Evolutionary conservation across 257 asterid species (phyloP).

Genomic region (Salvia miltiorrhiza): DNA sequence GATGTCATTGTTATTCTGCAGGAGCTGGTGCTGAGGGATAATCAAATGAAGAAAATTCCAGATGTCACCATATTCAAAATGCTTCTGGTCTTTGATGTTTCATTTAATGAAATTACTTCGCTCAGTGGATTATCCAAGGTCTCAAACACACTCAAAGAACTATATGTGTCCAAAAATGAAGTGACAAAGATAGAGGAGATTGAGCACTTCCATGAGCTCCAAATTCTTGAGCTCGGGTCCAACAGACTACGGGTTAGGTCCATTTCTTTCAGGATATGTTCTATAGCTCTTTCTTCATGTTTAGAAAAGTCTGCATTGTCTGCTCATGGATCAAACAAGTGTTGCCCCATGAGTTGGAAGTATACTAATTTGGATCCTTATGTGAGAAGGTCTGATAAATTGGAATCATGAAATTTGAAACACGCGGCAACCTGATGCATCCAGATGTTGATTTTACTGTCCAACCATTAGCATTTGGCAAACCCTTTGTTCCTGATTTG

Average conservation of each 20-base stretch:
- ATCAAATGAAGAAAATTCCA: constrained; percentile 84
- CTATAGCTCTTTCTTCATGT: constrained; percentile 3
- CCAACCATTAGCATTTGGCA: constrained; percentile 18
- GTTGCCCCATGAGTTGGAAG: background rate
- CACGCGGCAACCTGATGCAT: background rate
- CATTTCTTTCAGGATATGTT: constrained; percentile 19
- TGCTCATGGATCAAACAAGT: constrained; percentile 10
- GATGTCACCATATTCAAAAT: constrained; percentile 74
- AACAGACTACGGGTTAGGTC: constrained; percentile 77
- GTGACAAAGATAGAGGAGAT: constrained; percentile 89
- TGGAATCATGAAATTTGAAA: background rate
- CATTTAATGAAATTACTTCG: constrained; percentile 76
- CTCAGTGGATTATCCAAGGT: constrained; percentile 69
- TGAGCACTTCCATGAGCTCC: constrained; percentile 70
- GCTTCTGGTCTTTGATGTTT: constrained; percentile 84
- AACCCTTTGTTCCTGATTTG: constrained; percentile 7
- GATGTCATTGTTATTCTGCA: constrained; percentile 19
- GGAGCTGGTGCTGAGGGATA: constrained; percentile 94
- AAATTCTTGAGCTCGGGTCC: constrained; percentile 97
- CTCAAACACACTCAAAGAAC: constrained; percentile 76
- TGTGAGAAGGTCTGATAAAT: background rate
- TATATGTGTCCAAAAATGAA: constrained; percentile 91
- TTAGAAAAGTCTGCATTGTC: background rate
- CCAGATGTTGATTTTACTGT: background rate
- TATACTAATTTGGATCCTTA: constrained; percentile 5